Evolutionary conservation across 331 rosid genomes (phyloP).

Genomic region (Prunus yedoensis): DNA sequence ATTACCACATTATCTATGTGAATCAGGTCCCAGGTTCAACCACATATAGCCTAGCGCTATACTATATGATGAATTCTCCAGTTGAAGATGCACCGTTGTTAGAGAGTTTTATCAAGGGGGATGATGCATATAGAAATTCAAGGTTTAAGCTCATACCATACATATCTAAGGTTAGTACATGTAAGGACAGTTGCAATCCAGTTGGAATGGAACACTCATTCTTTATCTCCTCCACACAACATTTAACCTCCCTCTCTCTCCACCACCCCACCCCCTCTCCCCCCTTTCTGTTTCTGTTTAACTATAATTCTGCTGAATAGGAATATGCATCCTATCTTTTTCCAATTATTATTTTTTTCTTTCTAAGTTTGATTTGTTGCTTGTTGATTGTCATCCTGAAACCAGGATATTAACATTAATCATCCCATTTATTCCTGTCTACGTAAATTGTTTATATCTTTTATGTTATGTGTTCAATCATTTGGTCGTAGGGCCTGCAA

Average conservation of each 20-base stretch:
- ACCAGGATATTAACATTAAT: too few species aligned
- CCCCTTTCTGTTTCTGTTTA: too few species aligned
- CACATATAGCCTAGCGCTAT: conserved; percentile 36
- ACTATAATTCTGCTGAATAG: too few species aligned
- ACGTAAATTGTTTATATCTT: too few species aligned
- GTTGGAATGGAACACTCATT: not conserved
- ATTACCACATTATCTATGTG: not conserved
- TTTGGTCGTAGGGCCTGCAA: not conserved
- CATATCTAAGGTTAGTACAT: conserved; percentile 37
- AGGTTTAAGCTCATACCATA: conserved; percentile 46
- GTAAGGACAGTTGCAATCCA: not conserved
- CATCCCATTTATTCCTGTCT: too few species aligned
- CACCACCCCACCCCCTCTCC: not conserved
- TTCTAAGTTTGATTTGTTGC: not conserved
- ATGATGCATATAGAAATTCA: conserved; percentile 43
- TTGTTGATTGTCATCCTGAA: not conserved
- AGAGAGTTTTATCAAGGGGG: conserved; percentile 42
- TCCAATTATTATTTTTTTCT: not conserved
- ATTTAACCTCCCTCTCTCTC: not conserved
- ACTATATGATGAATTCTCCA: conserved; percentile 39
- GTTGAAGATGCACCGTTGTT: conserved; percentile 38
- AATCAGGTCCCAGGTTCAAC: conserved; percentile 45
- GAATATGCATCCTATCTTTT: too few species aligned
- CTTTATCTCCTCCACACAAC: not conserved
- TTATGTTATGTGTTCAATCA: not conserved